phyloP scores from a whole-genome alignment of 23 red algal species.

The Gracilaria domingensis region DNA sequence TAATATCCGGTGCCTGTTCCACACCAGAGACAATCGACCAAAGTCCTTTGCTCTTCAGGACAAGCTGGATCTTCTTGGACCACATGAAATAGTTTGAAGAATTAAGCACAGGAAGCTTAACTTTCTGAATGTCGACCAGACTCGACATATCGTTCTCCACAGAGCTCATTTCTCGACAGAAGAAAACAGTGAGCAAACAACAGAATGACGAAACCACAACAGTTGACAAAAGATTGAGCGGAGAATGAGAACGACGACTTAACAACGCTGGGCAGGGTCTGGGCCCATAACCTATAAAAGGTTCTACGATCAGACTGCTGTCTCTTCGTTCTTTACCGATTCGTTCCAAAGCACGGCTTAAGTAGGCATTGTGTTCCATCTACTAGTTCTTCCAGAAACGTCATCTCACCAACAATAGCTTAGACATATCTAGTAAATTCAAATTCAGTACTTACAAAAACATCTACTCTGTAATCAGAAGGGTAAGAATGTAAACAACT shows the following conservation, averaged over 20 bases:
- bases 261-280: background rate
- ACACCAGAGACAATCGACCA: slow-evolving; percentile 13
- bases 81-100: slow-evolving; percentile 45
- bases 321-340: no score
- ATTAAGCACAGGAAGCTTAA: background rate
- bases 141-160: background rate
- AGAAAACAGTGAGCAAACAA: background rate
- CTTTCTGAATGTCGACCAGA: background rate
- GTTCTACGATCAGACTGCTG: no score
- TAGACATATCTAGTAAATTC: no score
- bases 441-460: no score
- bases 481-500: no score
- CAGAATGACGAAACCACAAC: background rate
- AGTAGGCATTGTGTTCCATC: no score
- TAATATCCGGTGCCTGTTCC: background rate
- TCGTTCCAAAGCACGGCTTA: no score
- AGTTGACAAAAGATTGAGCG: background rate
- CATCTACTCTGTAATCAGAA: no score
- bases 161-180: background rate
- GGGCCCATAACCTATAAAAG: slow-evolving; percentile 3
- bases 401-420: no score
- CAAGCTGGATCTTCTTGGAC: background rate
- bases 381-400: no score
- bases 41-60: slow-evolving; percentile 23
- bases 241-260: background rate